phyloP scores from a whole-genome alignment of 2,329 filamentous ascomycete genomes.

The Pseudocercospora crystallina region DNA sequence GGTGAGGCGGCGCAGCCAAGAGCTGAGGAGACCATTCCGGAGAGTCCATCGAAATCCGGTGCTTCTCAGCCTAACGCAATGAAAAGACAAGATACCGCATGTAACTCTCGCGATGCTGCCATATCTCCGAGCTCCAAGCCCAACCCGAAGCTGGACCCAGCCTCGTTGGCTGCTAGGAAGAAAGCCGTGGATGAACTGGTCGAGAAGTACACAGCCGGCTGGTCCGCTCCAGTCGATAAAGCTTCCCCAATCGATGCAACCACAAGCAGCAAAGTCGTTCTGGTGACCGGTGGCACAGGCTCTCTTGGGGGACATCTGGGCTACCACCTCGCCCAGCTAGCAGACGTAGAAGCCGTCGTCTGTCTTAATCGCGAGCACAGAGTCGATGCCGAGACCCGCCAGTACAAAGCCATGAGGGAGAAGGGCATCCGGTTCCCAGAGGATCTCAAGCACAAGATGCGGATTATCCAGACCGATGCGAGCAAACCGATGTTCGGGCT shows the following conservation, averaged over 20 bases:
- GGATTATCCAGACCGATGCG: constrained; percentile 52
- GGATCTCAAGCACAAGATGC: constrained; percentile 37
- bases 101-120: too few relatives aligned
- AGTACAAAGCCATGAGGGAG: constrained; percentile 35
- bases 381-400: constrained; percentile 33
- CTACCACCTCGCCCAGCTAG: constrained; percentile 26
- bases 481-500: constrained; percentile 53
- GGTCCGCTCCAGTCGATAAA: constrained; percentile 8
- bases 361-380: constrained; percentile 49
- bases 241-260: neutral
- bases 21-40: too few relatives aligned
- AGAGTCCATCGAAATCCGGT: too few relatives aligned
- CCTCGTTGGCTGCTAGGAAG: constrained; percentile 12
- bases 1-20: too few relatives aligned
- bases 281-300: constrained; percentile 38
- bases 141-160: too few relatives aligned
- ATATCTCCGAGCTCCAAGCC: too few relatives aligned
- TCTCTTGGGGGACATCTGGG: constrained; percentile 43
- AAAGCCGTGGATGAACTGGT: constrained; percentile 27
- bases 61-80: too few relatives aligned
- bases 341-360: constrained; percentile 38
- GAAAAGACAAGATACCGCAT: too few relatives aligned
- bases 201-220: constrained; percentile 25
- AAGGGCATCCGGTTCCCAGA: constrained; percentile 22
- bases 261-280: constrained; percentile 24